Evolutionary conservation across 345 rosid genomes (phyloP).

Genomic region (Boechera retrofracta): DNA sequence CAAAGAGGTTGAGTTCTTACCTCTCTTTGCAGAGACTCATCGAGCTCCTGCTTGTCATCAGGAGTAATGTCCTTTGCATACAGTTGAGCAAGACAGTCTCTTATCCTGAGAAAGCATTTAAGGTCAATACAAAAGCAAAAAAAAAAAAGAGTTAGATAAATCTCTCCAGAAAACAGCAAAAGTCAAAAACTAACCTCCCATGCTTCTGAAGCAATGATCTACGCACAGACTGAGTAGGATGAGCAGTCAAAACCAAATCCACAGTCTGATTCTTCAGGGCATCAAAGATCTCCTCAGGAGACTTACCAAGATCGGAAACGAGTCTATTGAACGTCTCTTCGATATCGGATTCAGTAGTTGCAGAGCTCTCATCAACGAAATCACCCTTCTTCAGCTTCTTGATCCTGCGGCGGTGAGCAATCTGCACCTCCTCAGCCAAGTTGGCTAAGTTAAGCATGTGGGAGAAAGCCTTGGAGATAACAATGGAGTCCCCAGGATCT

Average conservation of each 20-base stretch:
- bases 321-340: constrained; percentile 96
- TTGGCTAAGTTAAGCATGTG: constrained; percentile 99
- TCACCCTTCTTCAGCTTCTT: constrained; percentile 88
- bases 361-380: constrained; percentile 80
- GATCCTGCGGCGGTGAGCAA: constrained; percentile 83
- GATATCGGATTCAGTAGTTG: constrained; percentile 92
- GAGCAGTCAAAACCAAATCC: constrained; percentile 96
- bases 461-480: constrained; percentile 84
- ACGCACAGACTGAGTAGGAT: constrained; percentile 96
- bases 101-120: constrained; percentile 60
- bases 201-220: constrained; percentile 98
- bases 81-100: constrained; percentile 83
- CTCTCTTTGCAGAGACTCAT: constrained; percentile 96
- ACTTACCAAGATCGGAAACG: constrained; percentile 73
- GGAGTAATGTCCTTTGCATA: constrained; percentile 97
- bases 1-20: constrained; percentile 44
- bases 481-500: constrained; percentile 98
- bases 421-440: constrained; percentile 98
- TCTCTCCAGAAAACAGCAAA: not conserved
- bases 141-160: not conserved
- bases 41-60: constrained; percentile 98
- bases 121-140: constrained; percentile 3
- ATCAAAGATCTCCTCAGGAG: constrained; percentile 89
- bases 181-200: constrained; percentile 62
- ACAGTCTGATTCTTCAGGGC: constrained; percentile 97